Base-by-base conservation (phyloP, 192 early-diverging fungal genomes). In the Coemansia sp. region DNA sequence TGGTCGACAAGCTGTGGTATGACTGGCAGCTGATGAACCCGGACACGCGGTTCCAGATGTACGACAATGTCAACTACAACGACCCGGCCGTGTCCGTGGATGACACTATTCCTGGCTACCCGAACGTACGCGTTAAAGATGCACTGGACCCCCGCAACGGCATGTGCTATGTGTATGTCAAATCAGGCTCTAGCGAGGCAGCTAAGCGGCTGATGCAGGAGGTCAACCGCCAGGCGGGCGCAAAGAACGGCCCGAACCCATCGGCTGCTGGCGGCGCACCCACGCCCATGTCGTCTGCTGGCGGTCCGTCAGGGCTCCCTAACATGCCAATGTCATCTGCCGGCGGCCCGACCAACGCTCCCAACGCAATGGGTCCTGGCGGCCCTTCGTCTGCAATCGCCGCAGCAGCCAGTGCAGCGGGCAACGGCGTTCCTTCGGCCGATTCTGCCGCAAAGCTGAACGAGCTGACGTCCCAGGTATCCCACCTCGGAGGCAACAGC, bases 1-100 rank as follows among this genome's bases (percentile, higher is more conserved):
- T 83, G 77, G 74, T 86, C 35, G 87, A 84, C 77, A 79, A 80
- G 60, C 66, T 86, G 22, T 87, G 81, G 81, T 79, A 67, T 58
- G 63, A 69, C 59, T 85, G 83, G 82, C 85, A 87, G 73, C 40
- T 72, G 50, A 65, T 71, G 69, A 56, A 62, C 27, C 69, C 72
- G 31, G 56, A 64, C 31, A 47, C 59, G 21, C 80, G 80, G 24
- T 70, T 73, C 65, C 50, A 65, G 54, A 43, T 82, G 54, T 77
- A 73, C 67, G 68, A 72, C 58, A 67, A 57, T 27, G 62, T 56
- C 64, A 75, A 77, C 64, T 69, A 70, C 47, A 42, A 65, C 14
- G 71, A 69, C 23, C 55, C 54, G 0, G 23, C 54, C 2, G 76
- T 74, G 12, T 64, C 54, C 2, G 32, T 57, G 27, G 65, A 82